A percentile compares a stretch with the other conserved stretches of the same genome.
Evolutionary conservation across 345 rosid genomes (phyloP).

Genomic region (Brassica juncea): DNA sequence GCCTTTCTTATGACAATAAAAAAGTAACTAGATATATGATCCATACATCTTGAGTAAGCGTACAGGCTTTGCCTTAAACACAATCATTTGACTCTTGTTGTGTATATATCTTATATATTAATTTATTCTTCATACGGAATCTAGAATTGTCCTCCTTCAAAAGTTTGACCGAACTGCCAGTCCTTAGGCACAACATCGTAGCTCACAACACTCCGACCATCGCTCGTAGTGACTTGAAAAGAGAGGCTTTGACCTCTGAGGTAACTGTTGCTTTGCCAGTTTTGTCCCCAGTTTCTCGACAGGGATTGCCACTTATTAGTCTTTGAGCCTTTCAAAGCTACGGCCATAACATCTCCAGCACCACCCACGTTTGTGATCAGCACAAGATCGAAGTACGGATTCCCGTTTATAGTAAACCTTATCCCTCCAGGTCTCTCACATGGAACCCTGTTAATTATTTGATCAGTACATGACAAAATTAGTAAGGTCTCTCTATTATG

Average conservation of each 20-base stretch:
- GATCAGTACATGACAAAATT: not conserved
- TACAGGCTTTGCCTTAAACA: conserved; percentile 13
- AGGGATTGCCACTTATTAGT: conserved; percentile 55
- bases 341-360: conserved; percentile 60
- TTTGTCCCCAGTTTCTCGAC: conserved; percentile 80
- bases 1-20: not conserved
- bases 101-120: not conserved
- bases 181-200: conserved; percentile 51
- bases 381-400: conserved; percentile 61
- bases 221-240: conserved; percentile 58
- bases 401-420: conserved; percentile 59
- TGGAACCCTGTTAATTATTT: conserved; percentile 44
- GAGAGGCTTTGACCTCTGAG: conserved; percentile 60
- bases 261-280: conserved; percentile 64
- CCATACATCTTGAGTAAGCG: not conserved
- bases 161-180: conserved; percentile 74
- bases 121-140: not conserved
- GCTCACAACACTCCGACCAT: conserved; percentile 50
- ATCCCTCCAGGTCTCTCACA: conserved; percentile 61
- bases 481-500: not conserved
- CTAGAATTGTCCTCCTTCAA: conserved; percentile 56
- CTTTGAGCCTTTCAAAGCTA: conserved; percentile 60
- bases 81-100: conserved; percentile 9
- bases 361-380: conserved; percentile 65
- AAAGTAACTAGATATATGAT: not conserved